phyloP scores from a whole-genome alignment of 345 rosid species.

The Eucalyptus decipiens region DNA sequence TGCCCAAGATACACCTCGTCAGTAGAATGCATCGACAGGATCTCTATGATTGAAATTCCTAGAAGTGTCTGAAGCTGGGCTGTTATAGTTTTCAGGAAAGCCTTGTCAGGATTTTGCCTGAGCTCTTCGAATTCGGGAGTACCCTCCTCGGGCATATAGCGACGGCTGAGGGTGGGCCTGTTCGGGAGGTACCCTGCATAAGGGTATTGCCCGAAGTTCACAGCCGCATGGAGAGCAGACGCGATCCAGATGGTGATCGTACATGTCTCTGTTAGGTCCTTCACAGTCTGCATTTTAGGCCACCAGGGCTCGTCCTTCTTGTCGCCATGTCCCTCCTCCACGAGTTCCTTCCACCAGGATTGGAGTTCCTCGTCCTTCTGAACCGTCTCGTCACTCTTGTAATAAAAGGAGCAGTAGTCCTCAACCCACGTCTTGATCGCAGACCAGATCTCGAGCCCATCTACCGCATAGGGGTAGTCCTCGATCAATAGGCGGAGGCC shows the following conservation, averaged over 20 bases:
- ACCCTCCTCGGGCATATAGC: neutral
- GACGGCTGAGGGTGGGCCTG: neutral
- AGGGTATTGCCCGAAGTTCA: neutral
- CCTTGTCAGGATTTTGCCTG: neutral
- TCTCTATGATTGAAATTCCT: neutral
- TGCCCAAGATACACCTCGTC: neutral
- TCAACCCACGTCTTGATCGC: conserved; percentile 20
- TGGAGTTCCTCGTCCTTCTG: conserved; percentile 19
- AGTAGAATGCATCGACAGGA: neutral
- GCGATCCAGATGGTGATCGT: neutral
- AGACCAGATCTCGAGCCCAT: conserved; percentile 29
- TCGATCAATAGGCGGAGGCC: neutral
- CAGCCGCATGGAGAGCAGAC: neutral
- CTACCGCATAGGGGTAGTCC: conserved; percentile 30
- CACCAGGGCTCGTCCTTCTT: neutral
- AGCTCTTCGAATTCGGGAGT: neutral
- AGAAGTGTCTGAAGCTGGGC: neutral
- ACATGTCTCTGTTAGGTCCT: neutral
- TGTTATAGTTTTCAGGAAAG: neutral
- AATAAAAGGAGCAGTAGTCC: conserved; percentile 19
- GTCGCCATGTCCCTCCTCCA: neutral
- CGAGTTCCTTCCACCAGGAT: neutral
- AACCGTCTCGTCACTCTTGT: conserved; percentile 3
- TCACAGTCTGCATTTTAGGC: neutral
- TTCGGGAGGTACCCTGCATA: neutral